Percentiles rank a stretch among this genome's conserved stretches.
Conservation (phyloP, 352 stramenopile species). For the Pythium coloratum region DNA sequence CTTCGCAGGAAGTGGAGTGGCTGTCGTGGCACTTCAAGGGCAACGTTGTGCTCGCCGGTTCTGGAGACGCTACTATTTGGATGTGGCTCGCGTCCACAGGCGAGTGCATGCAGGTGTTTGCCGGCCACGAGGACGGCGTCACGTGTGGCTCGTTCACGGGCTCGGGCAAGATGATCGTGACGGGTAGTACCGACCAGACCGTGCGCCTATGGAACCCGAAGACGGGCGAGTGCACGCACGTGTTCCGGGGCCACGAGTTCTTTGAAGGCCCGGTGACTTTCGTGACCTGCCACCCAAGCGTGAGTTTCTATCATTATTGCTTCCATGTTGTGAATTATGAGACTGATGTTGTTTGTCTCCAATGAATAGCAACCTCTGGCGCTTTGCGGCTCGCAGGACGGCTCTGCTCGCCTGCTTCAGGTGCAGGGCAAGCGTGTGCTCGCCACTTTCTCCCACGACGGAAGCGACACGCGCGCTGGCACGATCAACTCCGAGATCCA, state of each 20-base stretch:
- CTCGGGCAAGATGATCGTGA: constrained; percentile 96
- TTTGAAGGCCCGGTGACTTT: constrained; percentile 91
- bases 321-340: neutral
- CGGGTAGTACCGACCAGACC: constrained; percentile 92
- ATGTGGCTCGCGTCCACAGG: constrained; percentile 94
- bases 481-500: constrained; percentile 50
- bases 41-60: constrained; percentile 88
- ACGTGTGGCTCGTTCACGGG: constrained; percentile 93
- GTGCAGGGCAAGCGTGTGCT: constrained; percentile 94
- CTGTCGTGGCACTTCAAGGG: constrained; percentile 90
- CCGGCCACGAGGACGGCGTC: constrained; percentile 94
- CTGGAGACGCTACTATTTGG: constrained; percentile 88
- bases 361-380: constrained; percentile 84
- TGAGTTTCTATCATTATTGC: constrained; percentile 31
- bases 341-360: no score
- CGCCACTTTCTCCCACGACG: constrained; percentile 79
- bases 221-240: constrained; percentile 91
- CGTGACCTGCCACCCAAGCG: constrained; percentile 85
- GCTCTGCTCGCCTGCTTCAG: constrained; percentile 92
- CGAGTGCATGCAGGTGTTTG: constrained; percentile 98
- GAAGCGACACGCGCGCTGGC: constrained; percentile 44
- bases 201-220: constrained; percentile 96
- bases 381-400: constrained; percentile 93
- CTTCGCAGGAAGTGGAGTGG: constrained; percentile 91
- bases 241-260: constrained; percentile 85